Evolutionary conservation across 2,329 filamentous ascomycete species (phyloP), one percentile per base, ranked within the genome.

Genomic region (Calonectria pseudoturangicola): DNA sequence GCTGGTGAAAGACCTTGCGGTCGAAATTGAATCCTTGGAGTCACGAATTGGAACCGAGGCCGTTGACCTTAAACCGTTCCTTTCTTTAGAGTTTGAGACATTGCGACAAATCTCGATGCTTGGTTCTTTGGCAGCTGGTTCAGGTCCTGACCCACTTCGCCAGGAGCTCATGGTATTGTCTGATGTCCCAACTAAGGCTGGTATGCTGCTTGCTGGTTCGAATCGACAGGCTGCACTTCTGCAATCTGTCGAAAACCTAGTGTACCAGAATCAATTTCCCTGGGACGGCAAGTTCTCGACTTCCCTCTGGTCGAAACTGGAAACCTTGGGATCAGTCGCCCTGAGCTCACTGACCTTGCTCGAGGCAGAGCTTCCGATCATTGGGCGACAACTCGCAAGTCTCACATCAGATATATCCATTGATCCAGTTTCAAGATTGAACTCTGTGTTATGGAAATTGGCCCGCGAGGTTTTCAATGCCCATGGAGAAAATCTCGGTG

Each of bases 321-420:
- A 88, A 64, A 84, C 82, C 1, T 82, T 92, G 21, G 83, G 84
- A 15, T 85, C 87, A 28, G 90, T 92, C 0, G 89, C 86, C 56
- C 84, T 95, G 47, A 88, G 88, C 56, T 90, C 91, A 50, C 84
- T 95, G 60, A 87, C 89, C 54, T 86, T 93, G 21, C 85, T 95
- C 0, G 92, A 94, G 81, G 85, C 87, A 1, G 93, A 95, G 79
- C 83, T 94, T 63, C 91, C 91, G 10, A 85, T 89, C 3, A 84
- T 94, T 72, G 90, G 90, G 12, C 86, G 87, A 54, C 88, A 91
- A 69, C 77, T 93, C 30, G 84, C 88, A 60, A 80, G 83, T 43
- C 86, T 90, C 71, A 88, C 87, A 67, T 79, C 84, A 39, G 83
- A 89, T 30, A 82, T 93, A 50, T 82, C 86, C 4, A 81, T 85